Conservation (phyloP, 345 rosid species). For the Citrus sinensis region DVS_A1.0 CM039163.1:40761501-40762000, state of each 20-base stretch:
- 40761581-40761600: background rate
- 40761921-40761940: conserved; percentile 24
- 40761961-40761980: conserved; percentile 58
- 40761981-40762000: conserved; percentile 61
- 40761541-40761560: background rate
- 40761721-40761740: conserved; percentile 36
- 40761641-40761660: background rate
- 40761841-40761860: background rate
- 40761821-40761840: background rate
- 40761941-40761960: conserved; percentile 73
- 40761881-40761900: background rate
- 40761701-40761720: background rate
- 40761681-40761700: background rate
- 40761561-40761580: background rate
- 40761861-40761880: background rate
- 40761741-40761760: conserved; percentile 62
- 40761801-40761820: conserved; percentile 14
- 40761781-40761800: conserved; percentile 72
- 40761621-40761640: background rate
- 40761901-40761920: background rate
- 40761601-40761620: background rate
- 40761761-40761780: conserved; percentile 71
- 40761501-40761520: background rate
- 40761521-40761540: background rate
- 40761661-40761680: background rate